Evolutionary conservation across 202 grass and related monocot genomes (phyloP), one percentile per base, ranked within the genome.

Genomic region (Saccharum hybrid): DNA sequence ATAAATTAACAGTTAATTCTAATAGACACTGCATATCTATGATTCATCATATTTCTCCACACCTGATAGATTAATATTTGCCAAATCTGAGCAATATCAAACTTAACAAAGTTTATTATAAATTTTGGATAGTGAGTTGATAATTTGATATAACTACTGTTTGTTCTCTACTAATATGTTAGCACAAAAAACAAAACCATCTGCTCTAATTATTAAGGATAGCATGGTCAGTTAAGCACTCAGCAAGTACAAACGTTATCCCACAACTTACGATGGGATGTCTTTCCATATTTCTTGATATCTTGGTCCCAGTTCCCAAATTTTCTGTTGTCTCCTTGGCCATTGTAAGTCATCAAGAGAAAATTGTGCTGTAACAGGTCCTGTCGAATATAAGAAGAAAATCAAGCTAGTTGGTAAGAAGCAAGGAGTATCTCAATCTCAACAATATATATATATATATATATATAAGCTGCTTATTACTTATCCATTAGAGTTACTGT

Each of bases 251-350:
- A 62, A 63, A 45, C n/a, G 68, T 45, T 36, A 82, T 71, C 76
- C 61, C 13, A 39, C 40, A 88, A 60, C 93, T 94, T 95, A 98
- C 96, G 23, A 49, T 60, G 87, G 66, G 79, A 79, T 66, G 40
- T 56, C 68, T 61, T 86, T 89, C 96, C 96, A 98, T 86, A 96
- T 89, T 83, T 96, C 91, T 77, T 59, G 65, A 82, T 98, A 98
- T 90, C 89, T 90, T 86, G 76, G 75, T 46, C 88, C 81, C 49
- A 98, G 86, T 88, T 88, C 84, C 72, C 78, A 94, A 66, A 98
- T 94, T 66, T 84, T 89, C 41, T 96, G 65, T 71, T 96, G 87
- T 83, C 85, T 96, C 75, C 54, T 81, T 78, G 92, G 82, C 90
- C 90, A 96, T n/a, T 88, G 75, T n/a, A 61, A 31, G 83, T 96